Evolutionary conservation across 2,329 filamentous ascomycete genomes (phyloP).

Genomic region (Colletotrichum tamarilloi): DNA sequence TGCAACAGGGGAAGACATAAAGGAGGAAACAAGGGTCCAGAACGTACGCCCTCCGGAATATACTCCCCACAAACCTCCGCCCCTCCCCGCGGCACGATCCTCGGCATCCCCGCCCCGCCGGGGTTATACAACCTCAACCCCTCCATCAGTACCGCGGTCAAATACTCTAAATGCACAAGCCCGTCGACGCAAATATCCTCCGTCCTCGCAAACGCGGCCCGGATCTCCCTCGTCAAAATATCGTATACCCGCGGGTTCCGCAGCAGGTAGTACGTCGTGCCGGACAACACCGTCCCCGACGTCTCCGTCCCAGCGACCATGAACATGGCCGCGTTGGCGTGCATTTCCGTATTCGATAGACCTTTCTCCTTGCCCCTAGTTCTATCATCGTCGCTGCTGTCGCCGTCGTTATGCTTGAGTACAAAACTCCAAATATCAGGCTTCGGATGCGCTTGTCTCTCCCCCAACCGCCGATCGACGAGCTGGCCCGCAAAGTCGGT

Average conservation of each 20-base stretch:
- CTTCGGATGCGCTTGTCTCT: conserved; percentile 12
- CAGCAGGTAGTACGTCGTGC: conserved; percentile 52
- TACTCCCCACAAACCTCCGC: conserved; percentile 44
- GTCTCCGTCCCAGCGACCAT: conserved; percentile 56
- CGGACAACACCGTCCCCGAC: conserved; percentile 55
- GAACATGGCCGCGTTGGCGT: conserved; percentile 38
- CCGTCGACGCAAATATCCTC: conserved; percentile 51
- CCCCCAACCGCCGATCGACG: conserved; percentile 17
- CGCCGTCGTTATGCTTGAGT: not conserved
- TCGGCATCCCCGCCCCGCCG: conserved; percentile 36
- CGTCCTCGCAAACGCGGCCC: conserved; percentile 46
- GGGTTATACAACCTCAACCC: conserved; percentile 49
- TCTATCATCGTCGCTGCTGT: no score
- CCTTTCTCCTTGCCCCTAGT: not conserved
- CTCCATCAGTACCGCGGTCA: conserved; percentile 55
- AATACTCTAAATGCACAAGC: conserved; percentile 47
- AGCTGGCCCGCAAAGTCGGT: conserved; percentile 18
- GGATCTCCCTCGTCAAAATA: conserved; percentile 51
- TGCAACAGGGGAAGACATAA: no score
- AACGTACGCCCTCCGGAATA: conserved; percentile 48
- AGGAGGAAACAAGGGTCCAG: not conserved
- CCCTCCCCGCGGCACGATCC: conserved; percentile 47
- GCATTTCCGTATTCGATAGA: conserved; percentile 10
- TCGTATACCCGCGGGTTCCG: conserved; percentile 43
- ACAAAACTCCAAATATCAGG: conserved; percentile 34